Percentiles rank a stretch among this genome's conserved stretches.
These are phyloP conservation scores for Dipteronia dyeriana DNA, from an alignment of 345 rosid species.

Conservation along the genomic window DNA sequence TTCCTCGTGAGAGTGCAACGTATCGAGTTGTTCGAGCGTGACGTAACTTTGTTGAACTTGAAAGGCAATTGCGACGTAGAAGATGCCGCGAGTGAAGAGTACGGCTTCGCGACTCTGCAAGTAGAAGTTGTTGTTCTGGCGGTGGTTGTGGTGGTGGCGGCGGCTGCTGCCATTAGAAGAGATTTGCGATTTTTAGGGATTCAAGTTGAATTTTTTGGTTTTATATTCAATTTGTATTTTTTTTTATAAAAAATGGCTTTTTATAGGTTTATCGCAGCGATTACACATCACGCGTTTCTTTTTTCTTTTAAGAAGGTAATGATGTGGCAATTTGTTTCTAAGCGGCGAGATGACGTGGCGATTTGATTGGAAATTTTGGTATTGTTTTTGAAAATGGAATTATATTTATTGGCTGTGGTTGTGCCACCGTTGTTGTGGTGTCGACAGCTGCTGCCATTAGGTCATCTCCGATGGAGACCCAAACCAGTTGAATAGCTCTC, in stretches of 20 bases:
- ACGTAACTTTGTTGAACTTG: slow-evolving; percentile 29
- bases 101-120: slow-evolving; percentile 23
- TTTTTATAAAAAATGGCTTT: too few relatives aligned
- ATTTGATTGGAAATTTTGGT: too few relatives aligned
- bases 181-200: background rate
- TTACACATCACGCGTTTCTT: background rate
- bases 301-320: background rate
- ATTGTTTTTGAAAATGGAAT: too few relatives aligned
- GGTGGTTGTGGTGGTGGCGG: slow-evolving; percentile 22
- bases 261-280: background rate
- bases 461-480: too few relatives aligned
- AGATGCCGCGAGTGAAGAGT: slow-evolving; percentile 25
- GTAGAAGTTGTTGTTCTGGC: background rate
- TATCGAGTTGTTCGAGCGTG: slow-evolving; percentile 21
- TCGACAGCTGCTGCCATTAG: too few relatives aligned
- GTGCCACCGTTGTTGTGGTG: too few relatives aligned
- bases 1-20: slow-evolving; percentile 57
- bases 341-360: too few relatives aligned
- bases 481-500: too few relatives aligned
- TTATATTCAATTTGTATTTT: too few relatives aligned
- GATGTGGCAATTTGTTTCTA: background rate
- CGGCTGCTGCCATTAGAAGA: background rate
- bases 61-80: slow-evolving; percentile 18
- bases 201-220: background rate
- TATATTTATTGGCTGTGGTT: too few relatives aligned